phyloP scores from a whole-genome alignment of 768 basidiomycete species.

The Chalciporus pseudorubinellus region DNA sequence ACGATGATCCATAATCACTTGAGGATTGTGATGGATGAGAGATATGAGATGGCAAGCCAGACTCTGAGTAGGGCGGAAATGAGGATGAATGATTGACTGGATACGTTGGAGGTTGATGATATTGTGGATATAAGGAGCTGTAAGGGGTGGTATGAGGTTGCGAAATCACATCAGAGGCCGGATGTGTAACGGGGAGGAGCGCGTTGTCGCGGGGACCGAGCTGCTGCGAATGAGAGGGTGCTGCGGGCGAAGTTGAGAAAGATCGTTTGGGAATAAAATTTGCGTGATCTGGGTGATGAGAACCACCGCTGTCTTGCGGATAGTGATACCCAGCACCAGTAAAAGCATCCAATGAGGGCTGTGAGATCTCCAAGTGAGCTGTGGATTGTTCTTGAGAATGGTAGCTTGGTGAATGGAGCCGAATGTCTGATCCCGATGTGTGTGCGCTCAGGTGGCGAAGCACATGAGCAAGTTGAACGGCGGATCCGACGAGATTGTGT shows the following conservation, averaged over 20 bases:
- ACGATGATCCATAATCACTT: slow-evolving; percentile 6
- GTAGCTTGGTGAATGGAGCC: slow-evolving; percentile 38
- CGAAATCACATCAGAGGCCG: slow-evolving; percentile 4
- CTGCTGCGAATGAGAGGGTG: slow-evolving; percentile 8
- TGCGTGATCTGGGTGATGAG: slow-evolving; percentile 17
- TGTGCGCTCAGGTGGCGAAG: slow-evolving; percentile 44
- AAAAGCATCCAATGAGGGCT: slow-evolving; percentile 36
- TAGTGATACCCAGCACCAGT: slow-evolving; percentile 30
- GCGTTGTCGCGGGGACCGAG: slow-evolving; percentile 11
- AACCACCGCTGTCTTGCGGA: slow-evolving; percentile 19
- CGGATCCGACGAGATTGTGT: slow-evolving; percentile 65
- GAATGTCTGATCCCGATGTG: slow-evolving; percentile 33
- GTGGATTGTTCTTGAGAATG: slow-evolving; percentile 29
- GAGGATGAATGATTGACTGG: slow-evolving; percentile 12
- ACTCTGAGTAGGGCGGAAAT: slow-evolving; percentile 17
- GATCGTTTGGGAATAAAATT: slow-evolving; percentile 29
- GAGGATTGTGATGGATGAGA: slow-evolving; percentile 10
- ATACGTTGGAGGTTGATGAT: slow-evolving; percentile 7
- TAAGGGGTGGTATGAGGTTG: slow-evolving; percentile 10
- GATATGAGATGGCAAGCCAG: slow-evolving; percentile 9
- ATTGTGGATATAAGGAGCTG: slow-evolving; percentile 14
- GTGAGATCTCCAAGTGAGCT: slow-evolving; percentile 39
- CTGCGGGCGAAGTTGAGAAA: slow-evolving; percentile 24
- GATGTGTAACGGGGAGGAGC: slow-evolving; percentile 9
- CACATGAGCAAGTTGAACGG: slow-evolving; percentile 56